A percentile compares a stretch with the other conserved stretches of the same genome.
phyloP scores from a whole-genome alignment of 371 early-diverging fungal species.

The Rhizopus stolonifer region DNA sequence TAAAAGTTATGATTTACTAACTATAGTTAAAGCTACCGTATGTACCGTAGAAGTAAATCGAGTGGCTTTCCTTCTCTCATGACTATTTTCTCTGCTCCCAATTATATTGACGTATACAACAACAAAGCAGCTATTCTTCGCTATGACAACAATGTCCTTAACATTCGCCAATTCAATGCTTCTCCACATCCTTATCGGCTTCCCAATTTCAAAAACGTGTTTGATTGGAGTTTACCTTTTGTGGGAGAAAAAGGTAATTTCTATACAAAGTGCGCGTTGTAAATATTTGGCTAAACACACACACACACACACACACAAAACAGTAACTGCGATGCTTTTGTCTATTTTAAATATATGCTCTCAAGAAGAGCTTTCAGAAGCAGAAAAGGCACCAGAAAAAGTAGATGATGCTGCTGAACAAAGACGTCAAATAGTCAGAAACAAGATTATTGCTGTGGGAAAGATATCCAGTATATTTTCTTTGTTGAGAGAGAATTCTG shows the following conservation, averaged over 20 bases:
- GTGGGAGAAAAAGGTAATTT: conserved; percentile 98
- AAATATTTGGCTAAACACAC: no score
- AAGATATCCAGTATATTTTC: conserved; percentile 87
- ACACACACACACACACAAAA: neutral
- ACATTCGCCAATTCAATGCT: conserved; percentile 87
- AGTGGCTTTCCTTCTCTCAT: conserved; percentile 95
- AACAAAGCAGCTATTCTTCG: conserved; percentile 97
- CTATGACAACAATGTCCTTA: conserved; percentile 96
- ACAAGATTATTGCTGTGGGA: conserved; percentile 92
- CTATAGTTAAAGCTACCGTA: conserved; percentile 57
- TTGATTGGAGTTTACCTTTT: conserved; percentile 98
- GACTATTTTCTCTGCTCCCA: conserved; percentile 97
- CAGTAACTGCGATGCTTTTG: conserved; percentile 92
- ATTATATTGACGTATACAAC: conserved; percentile 96
- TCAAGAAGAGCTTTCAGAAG: conserved; percentile 68
- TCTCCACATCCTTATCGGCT: conserved; percentile 97
- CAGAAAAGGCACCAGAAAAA: conserved; percentile 17
- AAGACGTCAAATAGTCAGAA: conserved; percentile 73
- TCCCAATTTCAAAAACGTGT: conserved; percentile 97
- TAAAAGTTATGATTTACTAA: neutral
- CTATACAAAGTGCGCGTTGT: no score
- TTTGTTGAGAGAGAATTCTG: conserved; percentile 85
- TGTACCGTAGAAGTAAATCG: conserved; percentile 91
- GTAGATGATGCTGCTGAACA: conserved; percentile 31
- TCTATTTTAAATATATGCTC: conserved; percentile 90